Evolutionary conservation across 2,329 filamentous ascomycete species (phyloP).

Genomic region (Xenoacremonium recifei): DNA sequence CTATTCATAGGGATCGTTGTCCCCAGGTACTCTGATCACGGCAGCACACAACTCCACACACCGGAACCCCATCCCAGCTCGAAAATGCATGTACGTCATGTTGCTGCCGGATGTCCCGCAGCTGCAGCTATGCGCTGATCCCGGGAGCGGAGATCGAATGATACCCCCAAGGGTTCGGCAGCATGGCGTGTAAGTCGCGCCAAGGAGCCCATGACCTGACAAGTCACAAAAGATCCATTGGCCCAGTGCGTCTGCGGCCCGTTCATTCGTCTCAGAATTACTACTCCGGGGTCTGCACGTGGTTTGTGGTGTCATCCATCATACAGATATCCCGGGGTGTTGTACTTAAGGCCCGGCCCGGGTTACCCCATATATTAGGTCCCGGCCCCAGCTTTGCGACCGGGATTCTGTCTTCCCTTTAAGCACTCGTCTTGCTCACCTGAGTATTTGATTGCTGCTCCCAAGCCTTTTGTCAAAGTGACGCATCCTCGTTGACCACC

Average conservation of each 20-base stretch:
- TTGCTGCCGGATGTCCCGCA: background rate
- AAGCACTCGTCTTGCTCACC: too few species aligned
- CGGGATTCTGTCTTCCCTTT: too few species aligned
- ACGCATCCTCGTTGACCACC: too few species aligned
- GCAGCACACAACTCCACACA: too few species aligned
- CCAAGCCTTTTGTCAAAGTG: too few species aligned
- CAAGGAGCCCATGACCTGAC: slow-evolving; percentile 15
- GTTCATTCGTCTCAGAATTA: background rate
- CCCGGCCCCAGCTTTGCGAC: background rate
- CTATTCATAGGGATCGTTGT: too few species aligned
- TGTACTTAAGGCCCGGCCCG: slow-evolving; percentile 7
- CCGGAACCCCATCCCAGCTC: background rate
- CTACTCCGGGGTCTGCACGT: background rate
- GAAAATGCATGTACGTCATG: background rate
- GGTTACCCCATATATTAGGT: background rate
- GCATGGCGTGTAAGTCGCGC: slow-evolving; percentile 11
- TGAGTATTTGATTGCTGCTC: too few species aligned
- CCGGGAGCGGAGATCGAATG: background rate
- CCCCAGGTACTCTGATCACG: too few species aligned
- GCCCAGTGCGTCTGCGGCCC: background rate
- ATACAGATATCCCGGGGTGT: slow-evolving; percentile 7
- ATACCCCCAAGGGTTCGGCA: slow-evolving; percentile 2
- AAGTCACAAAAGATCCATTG: slow-evolving; percentile 10
- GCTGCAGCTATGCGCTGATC: background rate
- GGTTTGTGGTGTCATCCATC: background rate